These are phyloP conservation scores for Angomonas deanei DNA, from an alignment of 208 protist species.

Conservation along the genomic window DNA sequence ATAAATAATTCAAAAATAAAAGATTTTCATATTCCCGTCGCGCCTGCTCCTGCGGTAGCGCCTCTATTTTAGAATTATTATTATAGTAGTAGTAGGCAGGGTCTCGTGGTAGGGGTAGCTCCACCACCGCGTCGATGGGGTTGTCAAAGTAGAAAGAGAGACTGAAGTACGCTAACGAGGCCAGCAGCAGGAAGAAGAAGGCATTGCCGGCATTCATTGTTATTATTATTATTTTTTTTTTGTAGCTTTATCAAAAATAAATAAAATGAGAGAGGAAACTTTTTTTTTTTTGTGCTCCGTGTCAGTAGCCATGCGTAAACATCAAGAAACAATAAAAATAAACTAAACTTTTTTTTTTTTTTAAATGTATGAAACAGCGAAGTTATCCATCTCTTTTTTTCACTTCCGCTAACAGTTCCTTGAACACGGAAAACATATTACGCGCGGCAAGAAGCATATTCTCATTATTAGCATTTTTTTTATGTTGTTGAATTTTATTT, in stretches of 20 bases:
- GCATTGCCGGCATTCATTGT: background rate
- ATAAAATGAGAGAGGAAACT: too few species aligned
- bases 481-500: too few species aligned
- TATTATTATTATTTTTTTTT: background rate
- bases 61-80: background rate
- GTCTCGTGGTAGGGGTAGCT: background rate
- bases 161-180: background rate
- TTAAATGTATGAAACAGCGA: too few species aligned
- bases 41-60: background rate
- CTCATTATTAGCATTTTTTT: too few species aligned
- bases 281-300: too few species aligned
- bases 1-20: background rate
- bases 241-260: background rate
- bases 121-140: background rate
- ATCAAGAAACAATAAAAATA: too few species aligned
- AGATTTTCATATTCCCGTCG: background rate
- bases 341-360: too few species aligned
- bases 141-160: background rate
- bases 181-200: background rate
- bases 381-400: too few species aligned
- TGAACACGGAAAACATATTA: too few species aligned
- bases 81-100: background rate
- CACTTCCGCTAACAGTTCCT: too few species aligned
- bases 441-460: too few species aligned
- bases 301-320: too few species aligned